Evolutionary conservation across 2,329 filamentous ascomycete genomes (phyloP).

Genomic region (Waltergamsia citrina): DNA sequence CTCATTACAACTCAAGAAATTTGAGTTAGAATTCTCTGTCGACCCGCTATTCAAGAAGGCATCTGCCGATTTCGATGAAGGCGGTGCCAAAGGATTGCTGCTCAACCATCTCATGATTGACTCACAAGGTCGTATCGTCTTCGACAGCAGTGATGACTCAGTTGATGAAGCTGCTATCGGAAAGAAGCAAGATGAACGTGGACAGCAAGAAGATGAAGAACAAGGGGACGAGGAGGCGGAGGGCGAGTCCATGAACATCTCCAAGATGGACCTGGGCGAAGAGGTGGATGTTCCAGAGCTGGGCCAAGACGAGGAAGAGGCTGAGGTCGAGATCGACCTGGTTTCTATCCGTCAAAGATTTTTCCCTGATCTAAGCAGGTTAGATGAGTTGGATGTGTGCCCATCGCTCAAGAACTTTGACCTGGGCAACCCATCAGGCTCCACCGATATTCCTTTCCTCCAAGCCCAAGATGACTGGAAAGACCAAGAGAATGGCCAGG

Average conservation of each 20-base stretch:
- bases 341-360: conserved; percentile 66
- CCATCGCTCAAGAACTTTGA: conserved; percentile 92
- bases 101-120: conserved; percentile 97
- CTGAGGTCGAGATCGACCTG: conserved; percentile 66
- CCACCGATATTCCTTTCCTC: conserved; percentile 84
- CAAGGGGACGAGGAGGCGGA: conserved; percentile 13
- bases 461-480: conserved; percentile 83
- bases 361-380: conserved; percentile 67
- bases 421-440: conserved; percentile 74
- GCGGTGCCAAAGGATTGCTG: conserved; percentile 87
- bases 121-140: conserved; percentile 83
- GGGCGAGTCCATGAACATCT: conserved; percentile 3
- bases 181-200: conserved; percentile 26
- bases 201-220: conserved; percentile 28
- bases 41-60: conserved; percentile 99
- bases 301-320: conserved; percentile 39
- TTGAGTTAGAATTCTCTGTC: conserved; percentile 92
- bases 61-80: conserved; percentile 96
- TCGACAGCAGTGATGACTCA: conserved; percentile 91
- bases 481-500: conserved; percentile 55
- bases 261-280: conserved; percentile 7
- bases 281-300: conserved; percentile 3
- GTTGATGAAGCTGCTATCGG: conserved; percentile 33
- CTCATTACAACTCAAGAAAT: conserved; percentile 88
- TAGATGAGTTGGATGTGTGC: conserved; percentile 87